phyloP scores from a whole-genome alignment of 495 filamentous ascomycete species.

The Durotheca rogersii region DNA sequence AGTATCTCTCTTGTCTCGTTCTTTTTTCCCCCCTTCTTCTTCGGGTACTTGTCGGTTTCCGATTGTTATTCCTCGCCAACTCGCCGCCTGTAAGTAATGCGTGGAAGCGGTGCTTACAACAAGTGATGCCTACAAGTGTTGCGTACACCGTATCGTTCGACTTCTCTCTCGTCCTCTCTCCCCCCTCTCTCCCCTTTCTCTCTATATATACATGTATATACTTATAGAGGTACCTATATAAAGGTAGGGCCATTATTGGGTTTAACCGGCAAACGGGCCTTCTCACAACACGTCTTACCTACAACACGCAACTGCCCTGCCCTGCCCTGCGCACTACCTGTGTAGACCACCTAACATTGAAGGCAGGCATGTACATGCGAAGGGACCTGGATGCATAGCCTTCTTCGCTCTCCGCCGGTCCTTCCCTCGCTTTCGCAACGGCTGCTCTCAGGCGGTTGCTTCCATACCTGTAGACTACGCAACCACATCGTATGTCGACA shows the following conservation, averaged over 20 bases:
- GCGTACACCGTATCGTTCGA: background rate
- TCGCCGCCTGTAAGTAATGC: background rate
- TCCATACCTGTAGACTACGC: no score
- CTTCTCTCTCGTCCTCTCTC: background rate
- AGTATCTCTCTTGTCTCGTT: constrained; percentile 3
- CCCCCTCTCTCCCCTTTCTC: background rate
- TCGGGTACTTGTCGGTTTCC: background rate
- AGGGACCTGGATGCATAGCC: no score
- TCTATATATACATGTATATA: background rate
- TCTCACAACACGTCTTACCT: background rate
- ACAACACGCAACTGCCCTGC: no score
- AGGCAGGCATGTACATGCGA: no score
- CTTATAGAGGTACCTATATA: background rate
- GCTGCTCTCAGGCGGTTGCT: no score
- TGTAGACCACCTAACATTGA: no score
- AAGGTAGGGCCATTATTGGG: background rate
- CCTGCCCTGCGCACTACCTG: no score
- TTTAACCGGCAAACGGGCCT: background rate
- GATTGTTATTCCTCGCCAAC: no score
- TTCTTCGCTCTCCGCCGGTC: no score
- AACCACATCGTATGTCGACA: no score
- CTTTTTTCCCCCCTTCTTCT: constrained; percentile 3
- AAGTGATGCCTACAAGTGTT: no score
- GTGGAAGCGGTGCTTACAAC: background rate
- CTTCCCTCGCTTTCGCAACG: no score